Evolutionary conservation across 2,329 filamentous ascomycete genomes (phyloP), one percentile per base, ranked within the genome.

Genomic region (Exophiala lecanii-corni): DNA sequence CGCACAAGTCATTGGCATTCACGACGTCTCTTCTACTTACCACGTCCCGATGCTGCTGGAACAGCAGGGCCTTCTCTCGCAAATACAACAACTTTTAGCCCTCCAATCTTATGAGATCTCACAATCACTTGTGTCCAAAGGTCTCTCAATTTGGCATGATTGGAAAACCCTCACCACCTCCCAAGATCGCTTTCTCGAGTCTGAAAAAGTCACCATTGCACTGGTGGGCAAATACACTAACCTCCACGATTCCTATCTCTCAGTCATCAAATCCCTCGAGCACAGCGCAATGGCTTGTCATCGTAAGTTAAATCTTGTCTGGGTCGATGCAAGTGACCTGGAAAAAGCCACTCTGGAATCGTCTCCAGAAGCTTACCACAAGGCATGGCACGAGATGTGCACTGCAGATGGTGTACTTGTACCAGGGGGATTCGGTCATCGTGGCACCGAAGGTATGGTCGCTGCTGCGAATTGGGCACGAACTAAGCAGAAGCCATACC

Each of bases 11-110:
- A 73, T 97, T 50, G 85, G 80, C 9, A 89, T 98, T 9, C 83
- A 84, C 55, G 84, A 97, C 63, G 87, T 97, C 66, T 74, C 82
- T 15, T 89, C 89, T 9, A 94, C 86, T 39, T 98, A 98, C 67
- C 89, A 95, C 54, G 91, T 97, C 2, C 92, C 92, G 1, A 74
- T 96, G n/a, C 83, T 97, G 17, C 81, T 97, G 10, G 79, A 91
- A 56, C 75, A 89, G 55, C 87, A 97, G 67, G 79, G 81, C 17
- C 72, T 97, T 2, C 70, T 91, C 6, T 65, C 72, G 9, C 75
- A 80, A n/a, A 71, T 97, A 41, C 74, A 73, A 26, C 68, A 75
- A 13, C 74, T 80, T 13, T 73, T 96, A 21, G 72, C 75, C 25
- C 75, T 95, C 9, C 76, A 85, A 49, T 62, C 68, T 13, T 58